Percentiles rank a stretch among this genome's conserved stretches.
phyloP scores from a whole-genome alignment of 73 alveolate species.

The Urostyla sp. region DNA sequence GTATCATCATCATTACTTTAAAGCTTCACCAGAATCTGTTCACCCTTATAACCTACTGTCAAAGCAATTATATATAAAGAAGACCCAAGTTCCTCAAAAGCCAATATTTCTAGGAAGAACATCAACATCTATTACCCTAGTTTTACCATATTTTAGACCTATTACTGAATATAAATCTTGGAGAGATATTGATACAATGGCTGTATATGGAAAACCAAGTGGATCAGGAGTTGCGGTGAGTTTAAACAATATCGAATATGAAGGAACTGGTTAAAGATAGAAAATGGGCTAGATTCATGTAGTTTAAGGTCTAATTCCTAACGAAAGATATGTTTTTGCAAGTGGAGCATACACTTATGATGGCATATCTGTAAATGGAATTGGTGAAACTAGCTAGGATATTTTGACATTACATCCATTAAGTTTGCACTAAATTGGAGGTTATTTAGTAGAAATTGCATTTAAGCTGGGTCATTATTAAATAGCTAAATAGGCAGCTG shows the following conservation, averaged over 20 bases:
- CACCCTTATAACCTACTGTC: slow-evolving; percentile 73
- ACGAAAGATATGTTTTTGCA: slow-evolving; percentile 96
- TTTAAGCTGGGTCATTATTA: slow-evolving; percentile 87
- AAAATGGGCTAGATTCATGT: slow-evolving; percentile 77
- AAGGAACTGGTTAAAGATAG: slow-evolving; percentile 70
- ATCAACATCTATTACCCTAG: slow-evolving; percentile 73
- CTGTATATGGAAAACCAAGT: slow-evolving; percentile 80
- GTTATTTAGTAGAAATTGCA: slow-evolving; percentile 90
- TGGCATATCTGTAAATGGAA: slow-evolving; percentile 87
- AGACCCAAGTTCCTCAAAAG: slow-evolving; percentile 71
- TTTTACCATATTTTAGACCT: slow-evolving; percentile 82
- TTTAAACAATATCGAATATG: slow-evolving; percentile 78
- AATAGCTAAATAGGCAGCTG: slow-evolving; percentile 91
- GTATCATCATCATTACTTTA: slow-evolving; percentile 59
- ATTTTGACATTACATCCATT: slow-evolving; percentile 89
- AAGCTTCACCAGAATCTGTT: slow-evolving; percentile 60
- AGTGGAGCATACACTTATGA: slow-evolving; percentile 92
- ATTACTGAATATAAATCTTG: slow-evolving; percentile 73
- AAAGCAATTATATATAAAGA: slow-evolving; percentile 67
- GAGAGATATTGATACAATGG: slow-evolving; percentile 73
- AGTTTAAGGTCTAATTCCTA: slow-evolving; percentile 85
- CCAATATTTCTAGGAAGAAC: slow-evolving; percentile 79
- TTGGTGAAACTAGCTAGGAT: slow-evolving; percentile 96
- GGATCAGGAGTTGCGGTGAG: slow-evolving; percentile 87
- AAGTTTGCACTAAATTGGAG: slow-evolving; percentile 83